A percentile compares a stretch with the other conserved stretches of the same genome.
phyloP scores from a whole-genome alignment of 1,284 basidiomycete genomes.

The Wolfiporia cocos region DNA sequence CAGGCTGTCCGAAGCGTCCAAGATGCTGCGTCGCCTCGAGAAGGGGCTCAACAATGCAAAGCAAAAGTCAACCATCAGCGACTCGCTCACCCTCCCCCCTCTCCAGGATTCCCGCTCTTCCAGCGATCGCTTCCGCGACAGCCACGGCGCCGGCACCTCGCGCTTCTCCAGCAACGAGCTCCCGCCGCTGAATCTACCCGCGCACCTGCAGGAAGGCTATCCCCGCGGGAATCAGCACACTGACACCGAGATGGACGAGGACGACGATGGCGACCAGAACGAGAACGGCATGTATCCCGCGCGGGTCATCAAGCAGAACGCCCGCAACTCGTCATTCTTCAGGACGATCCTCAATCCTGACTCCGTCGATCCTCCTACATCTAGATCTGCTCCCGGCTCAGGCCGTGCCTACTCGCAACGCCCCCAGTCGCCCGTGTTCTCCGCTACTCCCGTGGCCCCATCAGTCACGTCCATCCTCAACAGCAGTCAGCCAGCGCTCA shows the following conservation, averaged over 20 bases:
- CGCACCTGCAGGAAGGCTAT: constrained; percentile 29
- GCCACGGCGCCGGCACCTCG: constrained; percentile 21
- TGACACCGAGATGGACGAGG: constrained; percentile 35
- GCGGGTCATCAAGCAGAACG: constrained; percentile 66
- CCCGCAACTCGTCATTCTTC: constrained; percentile 65
- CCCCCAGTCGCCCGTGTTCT: constrained; percentile 16
- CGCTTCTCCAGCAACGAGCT: constrained; percentile 40
- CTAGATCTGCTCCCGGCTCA: constrained; percentile 15
- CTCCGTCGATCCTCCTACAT: constrained; percentile 37
- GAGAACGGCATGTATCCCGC: constrained; percentile 67
- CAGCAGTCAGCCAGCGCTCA: constrained; percentile 20
- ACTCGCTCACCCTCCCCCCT: constrained; percentile 26
- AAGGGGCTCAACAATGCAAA: constrained; percentile 75
- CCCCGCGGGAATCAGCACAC: constrained; percentile 16
- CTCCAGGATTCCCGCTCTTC: constrained; percentile 23
- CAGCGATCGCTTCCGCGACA: constrained; percentile 1
- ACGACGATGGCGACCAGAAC: constrained; percentile 56
- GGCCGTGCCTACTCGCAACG: constrained; percentile 17
- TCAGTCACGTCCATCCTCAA: constrained; percentile 14
- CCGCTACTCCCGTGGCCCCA: constrained; percentile 11
- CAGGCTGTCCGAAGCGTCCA: constrained; percentile 79
- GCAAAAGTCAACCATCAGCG: constrained; percentile 47
- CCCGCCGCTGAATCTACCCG: constrained; percentile 37
- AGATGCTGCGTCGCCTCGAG: constrained; percentile 79
- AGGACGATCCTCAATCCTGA: constrained; percentile 74